Base-by-base conservation (phyloP, 805 yeast genomes). In the Ogataea thermomethanolica region DNA sequence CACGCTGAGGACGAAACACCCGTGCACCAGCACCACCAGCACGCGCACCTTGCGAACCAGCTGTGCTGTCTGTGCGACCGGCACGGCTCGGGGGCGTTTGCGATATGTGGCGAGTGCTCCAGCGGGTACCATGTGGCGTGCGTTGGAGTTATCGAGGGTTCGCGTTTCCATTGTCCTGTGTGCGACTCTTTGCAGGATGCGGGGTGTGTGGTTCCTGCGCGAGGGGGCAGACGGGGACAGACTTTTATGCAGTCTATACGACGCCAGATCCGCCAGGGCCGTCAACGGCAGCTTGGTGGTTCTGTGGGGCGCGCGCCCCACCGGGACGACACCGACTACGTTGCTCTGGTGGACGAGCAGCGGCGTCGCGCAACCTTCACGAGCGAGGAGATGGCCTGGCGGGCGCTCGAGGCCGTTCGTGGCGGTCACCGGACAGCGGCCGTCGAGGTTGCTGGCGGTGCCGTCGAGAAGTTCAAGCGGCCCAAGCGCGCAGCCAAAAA, bases 131-230 rank as follows among this genome's bases (percentile, higher is more conserved):
- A 64, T 40, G 43, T 55, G 1, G 49, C 53, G 2, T 64, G 69
- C 43, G 40, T 61, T 11, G 64, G 64, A 9, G 40, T 53, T 20
- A 35, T 51, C 20, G 57, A 48, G 28, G 33, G 43, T 23, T 44
- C 45, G 37, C 52, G 43, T 7, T 62, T 55, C 47, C 52, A 53
- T 28, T 64, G 69, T 44, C 69, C 69, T 1, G 56, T 63, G 57
- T 64, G 69, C 42, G 67, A 64, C 27, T 49, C 55, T 10, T 30
- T 46, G 23, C 66, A 63, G 46, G 54, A 50, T 20, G 36, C 48
- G 17, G 55, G 50, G 29, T 44, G 54, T 5, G 45, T 56, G 2
- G 37, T 51, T 4, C 41, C 49, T 33, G 40, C 14, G 30, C 36
- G 31, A 21, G 45, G 21, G 36, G 39, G 10, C 24, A 30, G 33